phyloP scores from a whole-genome alignment of 257 asterid genomes.

The Fraxinus anomala region DNA sequence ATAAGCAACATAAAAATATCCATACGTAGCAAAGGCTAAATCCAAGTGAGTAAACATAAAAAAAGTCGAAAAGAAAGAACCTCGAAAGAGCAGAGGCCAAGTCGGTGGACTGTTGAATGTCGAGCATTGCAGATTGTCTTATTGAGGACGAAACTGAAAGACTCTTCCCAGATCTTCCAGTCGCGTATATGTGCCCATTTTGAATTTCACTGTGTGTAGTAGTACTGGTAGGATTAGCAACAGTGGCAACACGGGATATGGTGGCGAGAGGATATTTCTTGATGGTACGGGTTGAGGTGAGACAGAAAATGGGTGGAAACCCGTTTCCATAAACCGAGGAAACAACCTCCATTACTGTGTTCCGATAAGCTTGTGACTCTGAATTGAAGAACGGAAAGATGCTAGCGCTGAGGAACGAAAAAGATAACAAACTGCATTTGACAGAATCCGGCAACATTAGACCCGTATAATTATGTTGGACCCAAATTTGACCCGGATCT shows the following conservation, averaged over 20 bases:
- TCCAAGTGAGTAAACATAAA: neutral
- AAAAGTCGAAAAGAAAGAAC: constrained; percentile 30
- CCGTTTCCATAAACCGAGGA: constrained; percentile 29
- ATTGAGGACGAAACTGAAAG: constrained; percentile 29
- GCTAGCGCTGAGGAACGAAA: too few relatives aligned
- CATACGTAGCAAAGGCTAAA: constrained; percentile 1
- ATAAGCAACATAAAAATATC: constrained; percentile 4
- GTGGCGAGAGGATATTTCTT: constrained; percentile 22
- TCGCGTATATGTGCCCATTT: constrained; percentile 30
- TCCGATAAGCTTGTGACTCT: neutral
- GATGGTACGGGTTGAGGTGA: constrained; percentile 31
- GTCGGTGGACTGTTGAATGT: constrained; percentile 66
- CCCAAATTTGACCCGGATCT: too few relatives aligned
- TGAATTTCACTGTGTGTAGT: constrained; percentile 28
- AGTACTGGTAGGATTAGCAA: constrained; percentile 28
- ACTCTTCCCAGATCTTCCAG: constrained; percentile 27
- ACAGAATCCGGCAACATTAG: too few relatives aligned
- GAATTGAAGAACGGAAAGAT: neutral
- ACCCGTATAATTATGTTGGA: too few relatives aligned
- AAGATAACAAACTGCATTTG: too few relatives aligned
- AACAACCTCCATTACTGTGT: constrained; percentile 38
- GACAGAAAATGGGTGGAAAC: constrained; percentile 30
- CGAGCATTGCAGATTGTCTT: constrained; percentile 62
- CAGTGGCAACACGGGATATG: constrained; percentile 23
- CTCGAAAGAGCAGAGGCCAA: constrained; percentile 76